Evolutionary conservation across 192 early-diverging fungal species (phyloP).

Genomic region (Coemansia sp.): DNA sequence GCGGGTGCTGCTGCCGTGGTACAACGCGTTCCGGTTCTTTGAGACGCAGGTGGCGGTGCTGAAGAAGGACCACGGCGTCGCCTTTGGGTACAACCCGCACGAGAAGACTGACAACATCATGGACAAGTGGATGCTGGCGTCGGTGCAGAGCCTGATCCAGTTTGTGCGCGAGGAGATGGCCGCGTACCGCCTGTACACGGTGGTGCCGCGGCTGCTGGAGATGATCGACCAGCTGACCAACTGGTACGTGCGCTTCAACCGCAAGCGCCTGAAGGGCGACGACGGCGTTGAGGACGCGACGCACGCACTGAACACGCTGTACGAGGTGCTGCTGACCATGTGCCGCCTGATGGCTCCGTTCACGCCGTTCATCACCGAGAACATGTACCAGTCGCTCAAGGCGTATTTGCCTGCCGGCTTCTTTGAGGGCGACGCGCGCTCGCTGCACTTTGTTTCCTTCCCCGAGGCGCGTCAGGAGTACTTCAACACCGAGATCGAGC

Average conservation of each 20-base stretch:
- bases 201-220: slow-evolving; percentile 84
- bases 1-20: slow-evolving; percentile 96
- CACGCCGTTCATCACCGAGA: slow-evolving; percentile 96
- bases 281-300: slow-evolving; percentile 81
- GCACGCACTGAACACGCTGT: slow-evolving; percentile 88
- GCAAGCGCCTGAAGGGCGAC: slow-evolving; percentile 94
- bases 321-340: slow-evolving; percentile 91
- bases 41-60: slow-evolving; percentile 80
- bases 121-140: slow-evolving; percentile 98
- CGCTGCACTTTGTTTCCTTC: slow-evolving; percentile 93
- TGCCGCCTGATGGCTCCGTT: slow-evolving; percentile 92
- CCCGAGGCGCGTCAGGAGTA: slow-evolving; percentile 90
- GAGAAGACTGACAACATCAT: slow-evolving; percentile 84
- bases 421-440: slow-evolving; percentile 69
- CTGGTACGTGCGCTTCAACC: slow-evolving; percentile 99
- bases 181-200: slow-evolving; percentile 96
- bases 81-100: slow-evolving; percentile 78
- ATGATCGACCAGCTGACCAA: slow-evolving; percentile 95
- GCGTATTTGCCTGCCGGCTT: slow-evolving; percentile 60
- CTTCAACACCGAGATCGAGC: slow-evolving; percentile 95
- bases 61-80: slow-evolving; percentile 70
- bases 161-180: slow-evolving; percentile 92
- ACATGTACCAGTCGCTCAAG: slow-evolving; percentile 93
- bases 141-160: slow-evolving; percentile 87
- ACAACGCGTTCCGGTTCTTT: slow-evolving; percentile 98